A percentile compares a stretch with the other conserved stretches of the same genome.
These are phyloP conservation scores for Passiflora organensis DNA, from an alignment of 345 rosid genomes.

Conservation along the genomic window DNA sequence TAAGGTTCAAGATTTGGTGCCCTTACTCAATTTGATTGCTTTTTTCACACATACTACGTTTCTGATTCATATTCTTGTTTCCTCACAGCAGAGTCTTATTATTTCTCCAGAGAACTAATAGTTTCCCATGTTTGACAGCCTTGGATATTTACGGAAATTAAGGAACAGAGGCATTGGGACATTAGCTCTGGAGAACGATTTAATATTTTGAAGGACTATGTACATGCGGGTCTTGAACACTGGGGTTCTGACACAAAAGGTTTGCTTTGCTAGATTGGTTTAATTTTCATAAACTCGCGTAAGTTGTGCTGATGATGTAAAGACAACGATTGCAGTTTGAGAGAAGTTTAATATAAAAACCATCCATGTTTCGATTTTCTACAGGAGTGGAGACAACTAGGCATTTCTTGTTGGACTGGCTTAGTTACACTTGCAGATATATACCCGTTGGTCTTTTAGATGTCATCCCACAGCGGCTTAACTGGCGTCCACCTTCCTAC, in stretches of 20 bases:
- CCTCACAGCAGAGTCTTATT: not conserved
- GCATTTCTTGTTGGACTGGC: conserved; percentile 92
- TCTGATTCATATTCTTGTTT: not conserved
- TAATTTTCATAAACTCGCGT: not conserved
- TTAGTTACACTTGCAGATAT: conserved; percentile 79
- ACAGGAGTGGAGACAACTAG: conserved; percentile 89
- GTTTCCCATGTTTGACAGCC: conserved; percentile 48
- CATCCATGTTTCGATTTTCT: not conserved
- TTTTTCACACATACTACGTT: conserved; percentile 1
- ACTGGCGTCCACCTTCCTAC: conserved; percentile 94
- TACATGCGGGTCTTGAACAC: conserved; percentile 74
- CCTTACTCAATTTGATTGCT: not conserved
- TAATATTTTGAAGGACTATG: conserved; percentile 76
- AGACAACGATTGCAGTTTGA: not conserved
- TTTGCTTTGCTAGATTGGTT: conserved; percentile 10
- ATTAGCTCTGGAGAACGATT: conserved; percentile 77
- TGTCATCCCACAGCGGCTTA: conserved; percentile 67
- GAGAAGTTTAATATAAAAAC: not conserved
- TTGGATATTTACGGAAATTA: conserved; percentile 96
- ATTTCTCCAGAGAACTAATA: not conserved
- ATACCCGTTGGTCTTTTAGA: conserved; percentile 85
- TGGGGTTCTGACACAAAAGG: conserved; percentile 98
- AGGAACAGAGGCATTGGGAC: conserved; percentile 96
- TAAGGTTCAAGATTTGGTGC: conserved; percentile 41
- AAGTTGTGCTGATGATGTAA: not conserved